These are phyloP conservation scores for Pythium pyrilobum DNA, from an alignment of 352 stramenopile species.

Conservation along the genomic window DNA sequence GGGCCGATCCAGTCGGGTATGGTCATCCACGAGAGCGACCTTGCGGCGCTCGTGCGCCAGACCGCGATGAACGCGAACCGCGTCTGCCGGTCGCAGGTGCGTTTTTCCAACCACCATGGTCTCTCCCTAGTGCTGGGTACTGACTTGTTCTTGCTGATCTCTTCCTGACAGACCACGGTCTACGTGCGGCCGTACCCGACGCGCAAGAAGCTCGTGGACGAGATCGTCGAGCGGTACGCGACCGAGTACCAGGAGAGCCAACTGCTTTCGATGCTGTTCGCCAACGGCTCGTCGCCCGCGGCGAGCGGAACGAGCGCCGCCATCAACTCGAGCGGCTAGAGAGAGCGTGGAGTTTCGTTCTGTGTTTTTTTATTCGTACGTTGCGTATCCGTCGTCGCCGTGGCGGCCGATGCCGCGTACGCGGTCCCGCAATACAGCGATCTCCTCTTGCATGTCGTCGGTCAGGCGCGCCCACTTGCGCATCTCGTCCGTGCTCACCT, in stretches of 20 bases:
- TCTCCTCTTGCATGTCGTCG: conserved; percentile 79
- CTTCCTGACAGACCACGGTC: conserved; percentile 51
- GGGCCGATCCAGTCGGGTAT: conserved; percentile 80
- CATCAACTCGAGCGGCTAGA: conserved; percentile 10
- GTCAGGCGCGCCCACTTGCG: conserved; percentile 77
- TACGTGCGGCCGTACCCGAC: conserved; percentile 85
- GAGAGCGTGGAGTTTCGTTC: not conserved
- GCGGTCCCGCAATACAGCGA: conserved; percentile 47
- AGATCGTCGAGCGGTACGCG: conserved; percentile 84
- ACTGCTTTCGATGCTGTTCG: conserved; percentile 73
- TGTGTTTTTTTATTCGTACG: not conserved
- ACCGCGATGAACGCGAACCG: conserved; percentile 88
- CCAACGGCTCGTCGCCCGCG: conserved; percentile 14
- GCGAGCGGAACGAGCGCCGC: not conserved
- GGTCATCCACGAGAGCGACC: conserved; percentile 65
- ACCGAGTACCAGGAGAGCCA: conserved; percentile 85
- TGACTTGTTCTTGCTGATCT: conserved; percentile 5
- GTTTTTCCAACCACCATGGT: not conserved
- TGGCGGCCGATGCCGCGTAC: not conserved
- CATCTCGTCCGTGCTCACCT: conserved; percentile 75
- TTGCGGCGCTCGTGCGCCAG: conserved; percentile 72
- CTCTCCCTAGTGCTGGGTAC: too few species aligned
- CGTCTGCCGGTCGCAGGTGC: conserved; percentile 76
- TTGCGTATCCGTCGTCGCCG: not conserved
- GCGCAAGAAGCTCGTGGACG: conserved; percentile 83